Base-by-base conservation (phyloP, 345 rosid genomes). In the Eucalyptus marginata region DNA sequence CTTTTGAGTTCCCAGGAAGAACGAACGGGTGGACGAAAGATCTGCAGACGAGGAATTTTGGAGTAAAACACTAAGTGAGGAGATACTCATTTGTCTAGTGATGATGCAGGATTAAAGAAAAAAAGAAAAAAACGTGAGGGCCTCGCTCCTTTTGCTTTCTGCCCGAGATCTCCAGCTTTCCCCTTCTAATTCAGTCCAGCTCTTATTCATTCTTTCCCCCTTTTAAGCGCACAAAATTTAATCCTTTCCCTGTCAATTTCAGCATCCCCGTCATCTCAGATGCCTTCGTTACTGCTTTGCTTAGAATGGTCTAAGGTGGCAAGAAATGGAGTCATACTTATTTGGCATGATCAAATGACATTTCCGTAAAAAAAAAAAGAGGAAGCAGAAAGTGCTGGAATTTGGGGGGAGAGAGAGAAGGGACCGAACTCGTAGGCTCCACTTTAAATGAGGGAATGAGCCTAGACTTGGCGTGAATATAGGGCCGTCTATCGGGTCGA, bases 351-450 rank as follows among this genome's bases (percentile, higher is more conserved):
- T 49, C 6, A 13, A 49, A 49, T 49, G 16, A 49, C 50, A 49
- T 0, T 49, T 52, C 2, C 1, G 13, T 1, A 4, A 49, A 49
- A 49, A 5, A 5, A 49, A 49, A 49, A 4, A 49, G 50, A 49
- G 15, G 2, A 0, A 49, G 5, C 50, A 1, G 1, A 49, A 12
- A 12, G 14, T 49, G 50, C 50, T 49, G 12, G 50, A 49, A 1
- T 12, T 49, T 49, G 14, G 50, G 40, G 2, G 15, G 50, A 49
- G 50, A 49, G 14, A 49, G 50, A 49, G 50, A 49, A 4, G 50
- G 1, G 2, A 49, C 15, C 15, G 2, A 49, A 49, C 2, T 1
- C 5, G 50, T 12, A 5, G 50, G 5, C 50, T 4, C 15, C 14
- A 49, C 50, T 49, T 49, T 49, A 49, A 49, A 49, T 4, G 15